Evolutionary conservation across 768 basidiomycete species (phyloP).

Genomic region (Tylopilus plumbeoviolaceoides): DNA sequence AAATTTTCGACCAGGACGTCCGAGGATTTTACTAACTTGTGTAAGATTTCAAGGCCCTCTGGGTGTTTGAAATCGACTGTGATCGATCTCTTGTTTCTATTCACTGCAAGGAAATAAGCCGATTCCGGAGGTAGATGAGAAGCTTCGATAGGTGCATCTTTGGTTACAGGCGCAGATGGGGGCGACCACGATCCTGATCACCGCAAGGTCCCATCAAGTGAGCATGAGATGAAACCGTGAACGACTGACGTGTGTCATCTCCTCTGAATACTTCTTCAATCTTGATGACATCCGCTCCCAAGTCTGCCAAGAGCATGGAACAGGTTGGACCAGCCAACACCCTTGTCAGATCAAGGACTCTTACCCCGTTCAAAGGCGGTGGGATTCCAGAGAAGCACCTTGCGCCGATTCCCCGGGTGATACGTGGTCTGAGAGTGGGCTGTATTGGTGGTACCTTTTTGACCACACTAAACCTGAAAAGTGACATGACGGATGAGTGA

Average conservation of each 20-base stretch:
- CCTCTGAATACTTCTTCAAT: conserved; percentile 78
- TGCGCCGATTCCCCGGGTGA: neutral
- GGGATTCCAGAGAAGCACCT: conserved; percentile 47
- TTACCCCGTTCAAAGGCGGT: conserved; percentile 76
- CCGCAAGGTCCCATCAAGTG: conserved; percentile 12
- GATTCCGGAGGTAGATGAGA: conserved; percentile 81
- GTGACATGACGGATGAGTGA: conserved; percentile 14
- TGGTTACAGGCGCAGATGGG: conserved; percentile 49
- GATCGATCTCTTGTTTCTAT: conserved; percentile 86
- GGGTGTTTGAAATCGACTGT: conserved; percentile 84
- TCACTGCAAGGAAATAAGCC: conserved; percentile 86
- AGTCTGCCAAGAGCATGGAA: conserved; percentile 91
- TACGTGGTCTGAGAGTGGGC: neutral
- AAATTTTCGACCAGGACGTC: conserved; percentile 93
- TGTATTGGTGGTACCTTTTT: neutral
- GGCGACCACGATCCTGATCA: conserved; percentile 60
- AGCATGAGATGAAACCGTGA: conserved; percentile 5
- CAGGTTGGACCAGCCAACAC: conserved; percentile 89
- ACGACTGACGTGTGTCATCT: conserved; percentile 78
- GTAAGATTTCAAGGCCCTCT: conserved; percentile 73
- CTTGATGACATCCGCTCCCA: conserved; percentile 92
- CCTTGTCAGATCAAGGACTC: conserved; percentile 84
- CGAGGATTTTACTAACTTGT: conserved; percentile 62
- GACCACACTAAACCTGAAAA: neutral
- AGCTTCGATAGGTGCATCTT: conserved; percentile 48